A percentile compares a stretch with the other conserved stretches of the same genome.
Evolutionary conservation across 192 early-diverging fungal species (phyloP).

Genomic region (Coemansia sp.): DNA sequence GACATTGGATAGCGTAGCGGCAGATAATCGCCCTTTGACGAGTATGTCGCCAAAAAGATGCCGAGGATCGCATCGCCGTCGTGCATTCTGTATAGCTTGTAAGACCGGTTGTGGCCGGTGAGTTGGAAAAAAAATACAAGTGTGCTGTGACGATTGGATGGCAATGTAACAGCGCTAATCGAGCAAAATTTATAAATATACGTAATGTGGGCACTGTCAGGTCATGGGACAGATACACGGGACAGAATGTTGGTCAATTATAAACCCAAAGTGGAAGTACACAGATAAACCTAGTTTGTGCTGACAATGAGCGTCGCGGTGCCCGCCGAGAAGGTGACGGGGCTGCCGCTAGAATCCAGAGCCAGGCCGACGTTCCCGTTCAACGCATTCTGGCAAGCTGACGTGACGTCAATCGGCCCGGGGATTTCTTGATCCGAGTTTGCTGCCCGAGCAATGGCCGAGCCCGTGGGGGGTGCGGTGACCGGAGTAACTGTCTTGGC

Average conservation of each 20-base stretch:
- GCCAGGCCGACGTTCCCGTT: background rate
- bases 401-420: background rate
- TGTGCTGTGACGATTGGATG: too few species aligned
- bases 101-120: too few species aligned
- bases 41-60: slow-evolving; percentile 49
- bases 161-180: too few species aligned
- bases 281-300: too few species aligned
- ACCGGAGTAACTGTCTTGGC: background rate
- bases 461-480: background rate
- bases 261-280: too few species aligned
- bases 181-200: too few species aligned
- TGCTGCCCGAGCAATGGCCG: background rate
- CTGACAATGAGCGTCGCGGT: background rate
- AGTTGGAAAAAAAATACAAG: too few species aligned
- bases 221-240: too few species aligned
- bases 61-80: slow-evolving; percentile 38
- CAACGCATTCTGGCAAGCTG: background rate
- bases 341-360: background rate
- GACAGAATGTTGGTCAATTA: too few species aligned
- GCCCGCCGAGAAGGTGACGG: background rate
- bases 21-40: slow-evolving; percentile 48
- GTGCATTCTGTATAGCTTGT: slow-evolving; percentile 8
- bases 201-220: too few species aligned
- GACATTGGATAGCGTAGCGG: slow-evolving; percentile 41
- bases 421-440: background rate